These are phyloP conservation scores for Aristolochia fimbriata DNA, from an alignment of 164 flowering plant species.

Conservation along the genomic window DNA sequence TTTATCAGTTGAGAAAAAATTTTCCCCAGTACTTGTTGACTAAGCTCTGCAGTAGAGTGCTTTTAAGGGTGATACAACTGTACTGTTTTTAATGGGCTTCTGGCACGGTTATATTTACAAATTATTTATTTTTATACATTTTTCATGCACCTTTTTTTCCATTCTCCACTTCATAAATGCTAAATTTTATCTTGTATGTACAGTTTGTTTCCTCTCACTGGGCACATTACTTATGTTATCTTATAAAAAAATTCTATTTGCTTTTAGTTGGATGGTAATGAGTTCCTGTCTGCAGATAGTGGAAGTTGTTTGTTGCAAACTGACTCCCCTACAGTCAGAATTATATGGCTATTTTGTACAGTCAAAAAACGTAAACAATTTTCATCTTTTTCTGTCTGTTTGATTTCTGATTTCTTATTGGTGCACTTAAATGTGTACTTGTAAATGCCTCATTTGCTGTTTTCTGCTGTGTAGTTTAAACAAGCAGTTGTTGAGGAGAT, in stretches of 20 bases:
- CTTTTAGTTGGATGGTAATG: neutral
- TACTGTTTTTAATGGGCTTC: neutral
- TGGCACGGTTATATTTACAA: neutral
- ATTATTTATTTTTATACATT: neutral
- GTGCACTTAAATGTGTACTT: neutral
- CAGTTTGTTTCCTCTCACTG: too few species aligned
- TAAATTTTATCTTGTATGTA: neutral
- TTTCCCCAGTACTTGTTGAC: too few species aligned
- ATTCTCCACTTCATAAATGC: neutral
- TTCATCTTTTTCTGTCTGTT: neutral
- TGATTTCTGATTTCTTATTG: neutral
- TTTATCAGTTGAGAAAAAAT: too few species aligned
- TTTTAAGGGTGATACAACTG: too few species aligned
- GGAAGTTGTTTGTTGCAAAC: conserved; percentile 97
- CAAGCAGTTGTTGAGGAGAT: conserved; percentile 56
- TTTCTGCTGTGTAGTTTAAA: conserved; percentile 42
- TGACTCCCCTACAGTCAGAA: conserved; percentile 77
- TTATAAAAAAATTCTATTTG: neutral
- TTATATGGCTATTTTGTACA: conserved; percentile 86
- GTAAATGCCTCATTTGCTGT: neutral
- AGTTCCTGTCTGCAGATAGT: conserved; percentile 50
- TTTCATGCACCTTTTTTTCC: neutral
- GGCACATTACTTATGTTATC: neutral
- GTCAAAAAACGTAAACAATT: conserved; percentile 75
- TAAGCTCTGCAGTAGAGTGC: too few species aligned